Base-by-base conservation (phyloP, 2,329 filamentous ascomycete genomes). In the Colletotrichum sp. region DNA sequence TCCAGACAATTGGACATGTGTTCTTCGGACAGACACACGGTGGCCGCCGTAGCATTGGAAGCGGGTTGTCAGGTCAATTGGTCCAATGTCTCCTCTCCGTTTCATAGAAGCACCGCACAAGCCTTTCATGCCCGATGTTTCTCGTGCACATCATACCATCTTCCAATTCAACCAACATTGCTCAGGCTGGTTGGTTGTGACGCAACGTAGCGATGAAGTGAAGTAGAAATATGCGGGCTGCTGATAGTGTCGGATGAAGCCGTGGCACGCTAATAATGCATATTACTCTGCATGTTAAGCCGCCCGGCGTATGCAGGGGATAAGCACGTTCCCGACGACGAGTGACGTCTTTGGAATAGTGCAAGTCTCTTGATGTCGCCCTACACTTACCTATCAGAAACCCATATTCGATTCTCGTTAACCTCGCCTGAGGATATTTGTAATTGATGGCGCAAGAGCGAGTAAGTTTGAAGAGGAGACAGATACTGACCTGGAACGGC, bases 251-350 rank as follows among this genome's bases (percentile, higher is more conserved):
- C 69, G 69, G 69, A 39, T 30, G 36, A 36, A 61, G 68, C 61
- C 61, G 67, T 30, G 61, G 26, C 63, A 65, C 55, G 55, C 57
- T 57, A 68, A 55, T n/a, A n/a, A 55, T 64, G 69, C 43, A 72
- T 52, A 60, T 30, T 60, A 13, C 21, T 63, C 55, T 73, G 69
- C 69, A 72, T 63, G 24, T 57, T 67, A 34, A 73, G 69, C 63
- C 60, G 60, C 60, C 71, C 24, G 34, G 34, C 39, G 72, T 64
- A 75, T 75, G 73, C 73, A 75, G 72, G 73, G 73, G 39, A 39
- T 70, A 36, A 43, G 39, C 69, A 63, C n/a, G 39, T 34, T 48
- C 48, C 67, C 13, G 30, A 24, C 16, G n/a, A 39, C 21, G 43
- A 24, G 39, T 21, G 30, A 57, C 28, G 65, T 66, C 36, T 30